A percentile compares a stretch with the other conserved stretches of the same genome.
Conservation (phyloP, 495 filamentous ascomycete species). For the Penicillium subrubescens region DNA sequence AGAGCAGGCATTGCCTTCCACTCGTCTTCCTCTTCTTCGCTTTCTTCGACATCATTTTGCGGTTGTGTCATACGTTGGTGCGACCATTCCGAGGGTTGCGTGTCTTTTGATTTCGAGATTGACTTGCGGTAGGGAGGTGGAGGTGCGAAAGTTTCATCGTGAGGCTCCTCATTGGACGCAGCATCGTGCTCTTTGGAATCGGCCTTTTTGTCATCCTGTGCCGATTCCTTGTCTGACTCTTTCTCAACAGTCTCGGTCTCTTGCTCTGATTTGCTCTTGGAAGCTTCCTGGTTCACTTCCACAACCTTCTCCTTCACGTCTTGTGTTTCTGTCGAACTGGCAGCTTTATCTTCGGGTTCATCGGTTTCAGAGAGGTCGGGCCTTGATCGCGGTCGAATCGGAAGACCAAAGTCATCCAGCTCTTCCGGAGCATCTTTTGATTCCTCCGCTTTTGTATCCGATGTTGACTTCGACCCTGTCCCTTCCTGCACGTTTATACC, state of each 20-base stretch:
- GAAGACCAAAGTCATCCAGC: slow-evolving; percentile 51
- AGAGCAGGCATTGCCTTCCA: slow-evolving; percentile 96
- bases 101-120: slow-evolving; percentile 23
- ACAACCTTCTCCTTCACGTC: slow-evolving; percentile 10
- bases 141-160: slow-evolving; percentile 1
- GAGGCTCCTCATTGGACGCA: slow-evolving; percentile 20
- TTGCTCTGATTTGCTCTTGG: background rate
- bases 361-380: slow-evolving; percentile 25
- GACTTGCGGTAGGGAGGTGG: slow-evolving; percentile 18
- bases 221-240: background rate
- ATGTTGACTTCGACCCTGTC: background rate
- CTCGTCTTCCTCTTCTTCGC: slow-evolving; percentile 48
- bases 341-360: slow-evolving; percentile 21
- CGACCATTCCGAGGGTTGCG: slow-evolving; percentile 77
- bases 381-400: slow-evolving; percentile 37
- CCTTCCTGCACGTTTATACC: slow-evolving; percentile 14
- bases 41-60: slow-evolving; percentile 46
- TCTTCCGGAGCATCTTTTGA: slow-evolving; percentile 27
- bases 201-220: slow-evolving; percentile 5
- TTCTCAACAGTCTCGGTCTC: slow-evolving; percentile 5
- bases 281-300: background rate
- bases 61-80: slow-evolving; percentile 76
- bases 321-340: slow-evolving; percentile 4
- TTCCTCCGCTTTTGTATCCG: slow-evolving; percentile 8
- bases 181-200: slow-evolving; percentile 1